Percentiles rank a stretch among this genome's conserved stretches.
Evolutionary conservation across 1,284 basidiomycete genomes (phyloP).

Genomic region (Abortiporus biennis): DNA sequence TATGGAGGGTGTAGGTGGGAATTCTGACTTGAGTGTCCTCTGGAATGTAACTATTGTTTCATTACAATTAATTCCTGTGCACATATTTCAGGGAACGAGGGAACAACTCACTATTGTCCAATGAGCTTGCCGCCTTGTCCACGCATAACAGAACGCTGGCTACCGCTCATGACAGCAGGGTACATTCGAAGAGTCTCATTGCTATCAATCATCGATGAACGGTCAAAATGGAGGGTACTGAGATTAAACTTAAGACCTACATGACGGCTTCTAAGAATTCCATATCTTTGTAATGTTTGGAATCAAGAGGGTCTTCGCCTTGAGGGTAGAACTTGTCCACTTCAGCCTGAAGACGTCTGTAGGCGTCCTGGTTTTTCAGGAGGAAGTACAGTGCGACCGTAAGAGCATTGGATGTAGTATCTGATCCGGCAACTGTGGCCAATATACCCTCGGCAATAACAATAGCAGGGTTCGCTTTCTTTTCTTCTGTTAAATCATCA

Average conservation of each 20-base stretch:
- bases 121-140: constrained; percentile 15
- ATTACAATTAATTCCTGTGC: constrained; percentile 1
- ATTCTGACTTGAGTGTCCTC: constrained; percentile 22
- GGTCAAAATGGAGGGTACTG: not conserved
- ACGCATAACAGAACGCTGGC: constrained; percentile 35
- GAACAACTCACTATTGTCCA: constrained; percentile 21
- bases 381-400: constrained; percentile 40
- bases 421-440: constrained; percentile 51
- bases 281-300: constrained; percentile 13
- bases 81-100: not conserved
- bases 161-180: constrained; percentile 45
- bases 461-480: constrained; percentile 27
- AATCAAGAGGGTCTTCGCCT: constrained; percentile 14
- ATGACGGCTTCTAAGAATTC: constrained; percentile 20
- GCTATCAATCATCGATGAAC: constrained; percentile 25
- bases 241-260: constrained; percentile 4
- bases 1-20: constrained; percentile 23
- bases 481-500: constrained; percentile 35
- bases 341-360: constrained; percentile 41
- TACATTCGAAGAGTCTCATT: constrained; percentile 53
- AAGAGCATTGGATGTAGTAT: constrained; percentile 45
- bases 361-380: constrained; percentile 35
- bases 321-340: constrained; percentile 31
- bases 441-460: constrained; percentile 40
- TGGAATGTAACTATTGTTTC: constrained; percentile 17